Evolutionary conservation across 768 basidiomycete species (phyloP), one percentile per base, ranked within the genome.

Genomic region (Russula sp.): DNA sequence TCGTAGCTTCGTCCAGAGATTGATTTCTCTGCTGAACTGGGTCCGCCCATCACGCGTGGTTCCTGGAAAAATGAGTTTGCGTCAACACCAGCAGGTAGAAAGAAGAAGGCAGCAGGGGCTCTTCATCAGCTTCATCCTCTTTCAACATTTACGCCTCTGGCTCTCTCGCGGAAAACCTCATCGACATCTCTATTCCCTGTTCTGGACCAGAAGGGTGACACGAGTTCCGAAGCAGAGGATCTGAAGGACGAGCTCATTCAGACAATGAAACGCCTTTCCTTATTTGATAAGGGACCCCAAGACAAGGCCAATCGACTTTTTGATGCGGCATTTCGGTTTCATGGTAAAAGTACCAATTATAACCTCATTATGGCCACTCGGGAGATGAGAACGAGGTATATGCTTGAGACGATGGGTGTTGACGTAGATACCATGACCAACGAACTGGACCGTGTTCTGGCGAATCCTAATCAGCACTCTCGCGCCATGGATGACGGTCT

Each of bases 21-120:
- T 48, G 84, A 88, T 69, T 85, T 87, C 69, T 78, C 81, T 38
- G 72, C 77, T 22, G 81, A 86, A 64, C 75, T 90, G 50, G 87
- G 87, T 0, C 82, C 84, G 7, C 80, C 80, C 1, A 73, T 89
- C 9, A 39, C 81, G 49, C 81, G 86, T 41, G 85, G 79, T 65
- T 86, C 85, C 5, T 89, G 87, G 87, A 87, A 72, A 66, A 60
- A 69, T 35, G 65, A 66, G 32, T 74, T 62, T 22, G 2, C 35
- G 11, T 34, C 65, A n/a, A 10, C 53, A 38, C 36, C 60, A n/a
- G 3, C 52, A 50, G 32, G 5, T 47, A 57, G 55, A 13, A 54
- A 58, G n/a, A 65, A 46, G 35, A 16, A 20, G 14, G 18, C 64
- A 11, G 13, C 58, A 20, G 35, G 38, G 8, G n/a, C 57, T 36